These are phyloP conservation scores for Lasiodiplodia hormozganensis DNA, from an alignment of 2,329 filamentous ascomycete species.

Conservation along the genomic window DNA sequence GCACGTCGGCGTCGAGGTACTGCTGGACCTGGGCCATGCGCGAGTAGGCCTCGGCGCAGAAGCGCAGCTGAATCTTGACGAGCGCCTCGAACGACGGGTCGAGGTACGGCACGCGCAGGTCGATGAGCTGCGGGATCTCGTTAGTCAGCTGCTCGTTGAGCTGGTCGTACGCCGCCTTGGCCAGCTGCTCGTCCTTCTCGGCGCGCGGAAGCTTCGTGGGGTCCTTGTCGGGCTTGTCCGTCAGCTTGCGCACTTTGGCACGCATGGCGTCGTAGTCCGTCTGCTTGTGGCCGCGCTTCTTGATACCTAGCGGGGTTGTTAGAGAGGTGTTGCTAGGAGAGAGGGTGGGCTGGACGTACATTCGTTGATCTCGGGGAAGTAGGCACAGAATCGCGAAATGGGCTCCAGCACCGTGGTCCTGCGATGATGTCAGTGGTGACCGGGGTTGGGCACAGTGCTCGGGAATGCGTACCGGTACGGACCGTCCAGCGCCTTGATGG, in stretches of 20 bases:
- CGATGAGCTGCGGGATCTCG: constrained; percentile 94
- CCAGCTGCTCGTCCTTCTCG: constrained; percentile 96
- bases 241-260: constrained; percentile 94
- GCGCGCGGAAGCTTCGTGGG: constrained; percentile 93
- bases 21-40: constrained; percentile 99
- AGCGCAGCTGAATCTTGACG: constrained; percentile 97
- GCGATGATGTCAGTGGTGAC: constrained; percentile 31
- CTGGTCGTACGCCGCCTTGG: constrained; percentile 91
- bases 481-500: constrained; percentile 96
- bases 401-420: constrained; percentile 93
- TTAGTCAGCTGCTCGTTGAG: constrained; percentile 94
- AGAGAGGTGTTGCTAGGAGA: neutral
- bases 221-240: constrained; percentile 99
- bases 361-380: constrained; percentile 99
- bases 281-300: constrained; percentile 97
- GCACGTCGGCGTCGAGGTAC: constrained; percentile 92
- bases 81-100: constrained; percentile 97
- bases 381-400: constrained; percentile 94
- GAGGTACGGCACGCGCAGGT: constrained; percentile 93
- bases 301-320: constrained; percentile 68
- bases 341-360: constrained; percentile 61
- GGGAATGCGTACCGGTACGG: constrained; percentile 73
- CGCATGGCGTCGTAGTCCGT: constrained; percentile 97
- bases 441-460: neutral
- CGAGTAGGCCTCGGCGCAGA: constrained; percentile 97